Evolutionary conservation across 192 early-diverging fungal genomes (phyloP), one percentile per base, ranked within the genome.

Genomic region (Backusella luteola): DNA sequence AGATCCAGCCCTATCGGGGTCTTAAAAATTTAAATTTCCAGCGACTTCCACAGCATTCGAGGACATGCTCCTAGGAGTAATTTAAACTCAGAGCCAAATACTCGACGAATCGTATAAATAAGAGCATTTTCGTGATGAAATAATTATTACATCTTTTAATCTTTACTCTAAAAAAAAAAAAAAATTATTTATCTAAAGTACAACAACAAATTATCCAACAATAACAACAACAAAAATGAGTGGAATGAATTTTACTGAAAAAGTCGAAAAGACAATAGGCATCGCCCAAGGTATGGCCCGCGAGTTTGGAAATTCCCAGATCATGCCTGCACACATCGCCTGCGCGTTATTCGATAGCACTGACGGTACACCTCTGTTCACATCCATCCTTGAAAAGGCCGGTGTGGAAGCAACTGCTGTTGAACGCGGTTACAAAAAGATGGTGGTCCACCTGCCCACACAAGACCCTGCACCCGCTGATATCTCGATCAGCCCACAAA

Each of bases 391-490:
- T 42, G 88, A 92, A 71, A 97, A 94, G 80, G 87, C 94, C 29
- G 98, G 96, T 29, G 96, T 86, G 19, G 95, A 97, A 74, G 85
- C 94, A 4, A 78, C 82, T 6, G 75, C 81, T 21, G 88, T 93
- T 44, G 96, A 96, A 76, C 93, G 98, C 35, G 86, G 86, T 7
- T 85, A 95, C 78, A 95, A 94, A 83, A 90, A 93, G 36, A 79
- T 88, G 1, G 77, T 97, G 38, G 91, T 96, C 66, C 91, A 91
- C 35, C 81, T 94, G 7, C 96, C 96, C 3, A 79, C 93, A 0
- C 96, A 99, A 82, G 87, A 90, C 38, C 96, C 98, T 1, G 88
- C 96, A 6, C 98, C 97, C 0, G 79, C 87, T 1, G 88, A 94
- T 29, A 73, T 97, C 4, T 85, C 88, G 0, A 87, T 97, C 39